Evolutionary conservation across 2,329 filamentous ascomycete genomes (phyloP), one percentile per base, ranked within the genome.

Genomic region (Escovopsis weberi): DNA sequence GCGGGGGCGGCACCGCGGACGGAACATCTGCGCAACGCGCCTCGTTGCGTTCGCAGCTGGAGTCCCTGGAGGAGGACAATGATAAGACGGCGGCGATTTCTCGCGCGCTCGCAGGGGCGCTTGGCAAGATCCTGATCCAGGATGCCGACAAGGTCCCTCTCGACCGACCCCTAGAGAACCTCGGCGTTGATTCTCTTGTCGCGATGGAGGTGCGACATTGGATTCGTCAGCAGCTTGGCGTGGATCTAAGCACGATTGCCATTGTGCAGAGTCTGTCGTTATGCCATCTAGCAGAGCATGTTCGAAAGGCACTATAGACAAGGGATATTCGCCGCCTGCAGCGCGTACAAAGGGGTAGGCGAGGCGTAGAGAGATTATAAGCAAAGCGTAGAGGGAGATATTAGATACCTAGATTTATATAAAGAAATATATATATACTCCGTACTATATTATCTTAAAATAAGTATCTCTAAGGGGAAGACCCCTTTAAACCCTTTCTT

Each of bases 151-250:
- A 43, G 15, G 34, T 51, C 2, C 41, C 47, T 6, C 3, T 44
- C 2, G 30, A 44, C 9, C n/a, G 34, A n/a, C 42, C 45, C 4
- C 39, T 36, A 1, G 49, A 47, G n/a, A 18, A 40, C 4, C 28
- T 45, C 1, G 51, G 51, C 0, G 38, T 56, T 8, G 54, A 55
- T 23, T 54, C 51, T 3, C 35, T 56, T 8, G 50, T 55, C 0
- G 48, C 45, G 3, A 49, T 55, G 8, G 53, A 56, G 42, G 28
- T 56, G 12, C 43, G 50, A 2, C 50, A 49, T 30, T 56, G 50
- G 52, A 48, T 51, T 9, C 39, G 47, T 1, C 47, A 43, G 36
- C 45, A 45, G 11, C 40, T 54, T 11, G 39, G 49, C 2, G 45
- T 51, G 2, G 48, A 53, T 12, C 39, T 52, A 1, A 50, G 41